Base-by-base conservation (phyloP, 1,284 basidiomycete species). In the Apiotrichum veenhuisii region DNA sequence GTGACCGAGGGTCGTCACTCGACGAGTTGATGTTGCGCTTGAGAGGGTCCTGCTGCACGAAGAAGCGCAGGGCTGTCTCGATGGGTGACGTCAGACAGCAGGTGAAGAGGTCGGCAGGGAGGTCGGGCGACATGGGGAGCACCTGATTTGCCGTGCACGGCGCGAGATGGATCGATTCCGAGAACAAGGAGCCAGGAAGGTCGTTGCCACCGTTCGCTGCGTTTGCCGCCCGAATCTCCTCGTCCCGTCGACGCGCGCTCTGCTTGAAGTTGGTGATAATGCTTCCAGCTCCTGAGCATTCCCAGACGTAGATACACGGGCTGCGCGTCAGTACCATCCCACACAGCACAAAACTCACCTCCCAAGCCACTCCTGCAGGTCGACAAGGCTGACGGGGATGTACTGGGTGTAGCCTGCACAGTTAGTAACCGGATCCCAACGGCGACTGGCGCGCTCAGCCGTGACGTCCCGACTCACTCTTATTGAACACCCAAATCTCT, bases 401-500 rank as follows among this genome's bases (percentile, higher is more conserved):
- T 98, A 98, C 76, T 98, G 96, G 0, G 96, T 98, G 76, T 98
- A 98, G 62, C 86, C 76, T 77, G 53, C 15, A 17, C 27, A 34
- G 53, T 65, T 33, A 64, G 59, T 42, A 30, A 9, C 45, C 36
- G 4, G 5, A 4, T 8, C 20, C 20, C n/a, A 22, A 20, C 20
- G 20, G 22, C 20, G n/a, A 9, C n/a, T 18, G 38, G 30, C 30
- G 30, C 10, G 20, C 40, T 33, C 20, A 47, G 20, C 14, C 42
- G 20, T 30, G 5, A 37, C 47, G 26, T 14, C 5, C 18, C 3
- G 42, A 65, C 75, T 60, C 41, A 77, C 76, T 91, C 71, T 88
- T 84, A 77, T 98, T 98, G 81, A 98, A 98, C 57, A 96, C 95
- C 95, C 95, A 98, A 54, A 98, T 84, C 77, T 98, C 96, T 25